Conservation (phyloP, 768 basidiomycete species). For the Terana coerulea region DNA sequence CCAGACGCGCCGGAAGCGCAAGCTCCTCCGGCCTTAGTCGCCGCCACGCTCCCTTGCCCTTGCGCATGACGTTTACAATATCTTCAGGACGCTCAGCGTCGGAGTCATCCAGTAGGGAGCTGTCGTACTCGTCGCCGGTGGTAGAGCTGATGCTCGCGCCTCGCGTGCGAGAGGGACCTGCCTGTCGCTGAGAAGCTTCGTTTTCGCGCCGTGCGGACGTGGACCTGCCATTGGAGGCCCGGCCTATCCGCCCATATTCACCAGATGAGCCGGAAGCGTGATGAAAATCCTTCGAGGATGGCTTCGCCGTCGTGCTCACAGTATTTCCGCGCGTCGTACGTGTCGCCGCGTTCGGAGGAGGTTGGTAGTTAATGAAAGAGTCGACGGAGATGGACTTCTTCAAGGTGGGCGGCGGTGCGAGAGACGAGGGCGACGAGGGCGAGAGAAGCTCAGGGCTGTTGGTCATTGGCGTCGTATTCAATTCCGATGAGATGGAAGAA, state of each 20-base stretch:
- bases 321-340: conserved; percentile 12
- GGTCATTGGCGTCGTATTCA: conserved; percentile 19
- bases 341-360: conserved; percentile 10
- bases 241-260: neutral
- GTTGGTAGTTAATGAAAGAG: conserved; percentile 50
- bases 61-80: conserved; percentile 17
- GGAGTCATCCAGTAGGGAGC: conserved; percentile 21
- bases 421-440: conserved; percentile 23
- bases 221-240: conserved; percentile 17
- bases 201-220: conserved; percentile 17
- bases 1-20: conserved; percentile 27
- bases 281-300: neutral
- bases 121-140: conserved; percentile 41
- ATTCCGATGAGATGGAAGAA: conserved; percentile 21
- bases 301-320: conserved; percentile 4
- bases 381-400: conserved; percentile 78
- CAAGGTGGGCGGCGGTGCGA: conserved; percentile 38
- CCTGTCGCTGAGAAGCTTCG: conserved; percentile 24
- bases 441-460: conserved; percentile 24
- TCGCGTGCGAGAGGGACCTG: conserved; percentile 41
- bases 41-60: conserved; percentile 26
- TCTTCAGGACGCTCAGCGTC: conserved; percentile 26
- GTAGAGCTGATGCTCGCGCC: conserved; percentile 53
- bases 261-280: neutral
- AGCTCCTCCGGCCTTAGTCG: conserved; percentile 26